phyloP scores from a whole-genome alignment of 768 basidiomycete genomes.

The Calocybe gangraenosa region DNA sequence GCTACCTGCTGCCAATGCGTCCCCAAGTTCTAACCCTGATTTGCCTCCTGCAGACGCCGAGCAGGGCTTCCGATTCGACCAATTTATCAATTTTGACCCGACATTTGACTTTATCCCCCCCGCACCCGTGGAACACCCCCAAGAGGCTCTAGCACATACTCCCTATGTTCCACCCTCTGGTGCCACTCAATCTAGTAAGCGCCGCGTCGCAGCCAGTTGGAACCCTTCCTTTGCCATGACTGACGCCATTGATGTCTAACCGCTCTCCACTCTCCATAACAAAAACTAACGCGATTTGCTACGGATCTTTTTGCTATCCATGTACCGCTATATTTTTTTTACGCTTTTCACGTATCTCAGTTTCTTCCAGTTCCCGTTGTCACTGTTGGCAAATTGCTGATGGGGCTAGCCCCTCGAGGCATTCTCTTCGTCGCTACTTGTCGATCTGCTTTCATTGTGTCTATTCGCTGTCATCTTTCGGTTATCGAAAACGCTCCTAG shows the following conservation, averaged over 20 bases:
- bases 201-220: conserved; percentile 57
- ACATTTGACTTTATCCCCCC: conserved; percentile 11
- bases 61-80: conserved; percentile 18
- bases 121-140: conserved; percentile 13
- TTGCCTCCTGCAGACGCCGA: conserved; percentile 3
- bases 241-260: conserved; percentile 24
- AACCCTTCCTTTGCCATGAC: conserved; percentile 19
- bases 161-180: conserved; percentile 54
- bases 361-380: conserved; percentile 3
- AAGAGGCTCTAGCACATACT: conserved; percentile 17
- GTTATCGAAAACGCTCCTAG: conserved; percentile 4
- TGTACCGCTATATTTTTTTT: conserved; percentile 11
- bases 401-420: conserved; percentile 19
- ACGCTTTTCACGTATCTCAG: conserved; percentile 8
- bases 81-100: conserved; percentile 30
- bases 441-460: conserved; percentile 46
- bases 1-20: conserved; percentile 9
- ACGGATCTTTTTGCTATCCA: conserved; percentile 11
- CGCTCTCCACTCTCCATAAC: neutral
- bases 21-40: conserved; percentile 2
- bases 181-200: conserved; percentile 41
- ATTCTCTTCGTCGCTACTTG: conserved; percentile 36
- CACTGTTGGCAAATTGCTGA: neutral
- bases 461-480: conserved; percentile 15
- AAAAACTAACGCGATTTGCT: conserved; percentile 3